Percentiles rank a stretch among this genome's conserved stretches.
phyloP scores from a whole-genome alignment of 257 asterid genomes.

The Nicotiana undulata region DNA sequence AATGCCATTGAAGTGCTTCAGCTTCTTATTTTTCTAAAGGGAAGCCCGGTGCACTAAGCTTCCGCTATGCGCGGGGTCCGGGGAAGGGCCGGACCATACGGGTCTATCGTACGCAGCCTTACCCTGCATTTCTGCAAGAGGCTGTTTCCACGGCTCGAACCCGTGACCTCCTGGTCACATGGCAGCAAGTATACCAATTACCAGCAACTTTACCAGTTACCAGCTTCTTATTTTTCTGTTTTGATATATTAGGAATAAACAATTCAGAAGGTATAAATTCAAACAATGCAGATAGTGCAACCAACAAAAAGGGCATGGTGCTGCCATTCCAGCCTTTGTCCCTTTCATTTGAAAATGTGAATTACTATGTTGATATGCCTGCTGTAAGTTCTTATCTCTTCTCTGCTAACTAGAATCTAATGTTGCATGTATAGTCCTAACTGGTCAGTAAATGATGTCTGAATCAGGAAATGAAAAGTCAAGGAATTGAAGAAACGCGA shows the following conservation, averaged over 20 bases:
- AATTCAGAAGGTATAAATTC: slow-evolving; percentile 20
- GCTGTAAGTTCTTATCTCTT: slow-evolving; percentile 36
- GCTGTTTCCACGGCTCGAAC: too few relatives aligned
- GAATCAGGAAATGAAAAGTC: slow-evolving; percentile 53
- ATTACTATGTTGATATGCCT: slow-evolving; percentile 66
- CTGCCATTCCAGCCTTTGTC: slow-evolving; percentile 57
- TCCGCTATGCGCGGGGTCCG: too few relatives aligned
- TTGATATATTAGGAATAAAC: slow-evolving; percentile 5
- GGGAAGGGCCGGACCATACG: too few relatives aligned
- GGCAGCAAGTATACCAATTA: too few relatives aligned
- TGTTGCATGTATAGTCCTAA: neutral
- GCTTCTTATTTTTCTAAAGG: slow-evolving; percentile 1
- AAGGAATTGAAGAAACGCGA: slow-evolving; percentile 51
- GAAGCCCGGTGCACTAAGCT: too few relatives aligned
- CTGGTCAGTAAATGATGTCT: neutral
- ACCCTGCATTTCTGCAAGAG: too few relatives aligned
- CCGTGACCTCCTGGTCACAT: too few relatives aligned
- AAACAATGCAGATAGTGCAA: slow-evolving; percentile 6
- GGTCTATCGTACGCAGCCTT: too few relatives aligned
- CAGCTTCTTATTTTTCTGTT: neutral
- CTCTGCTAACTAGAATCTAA: neutral
- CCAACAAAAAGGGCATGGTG: slow-evolving; percentile 51
- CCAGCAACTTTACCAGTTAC: too few relatives aligned
- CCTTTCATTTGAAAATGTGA: slow-evolving; percentile 50
- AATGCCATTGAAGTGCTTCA: neutral